phyloP scores from a whole-genome alignment of 345 rosid species.

The Salix caprea region DNA sequence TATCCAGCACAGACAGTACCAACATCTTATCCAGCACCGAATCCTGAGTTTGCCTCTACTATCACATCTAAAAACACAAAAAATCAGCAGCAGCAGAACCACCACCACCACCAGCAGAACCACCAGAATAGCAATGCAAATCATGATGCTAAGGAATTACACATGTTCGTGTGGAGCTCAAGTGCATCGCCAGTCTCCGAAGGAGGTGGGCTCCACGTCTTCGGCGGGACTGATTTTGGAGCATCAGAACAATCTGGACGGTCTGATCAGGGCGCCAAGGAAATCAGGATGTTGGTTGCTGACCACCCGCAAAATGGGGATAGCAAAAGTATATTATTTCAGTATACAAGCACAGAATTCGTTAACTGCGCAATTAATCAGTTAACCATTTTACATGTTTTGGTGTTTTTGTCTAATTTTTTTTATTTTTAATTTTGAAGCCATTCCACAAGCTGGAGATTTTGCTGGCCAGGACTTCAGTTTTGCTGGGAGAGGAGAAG shows the following conservation, averaged over 20 bases:
- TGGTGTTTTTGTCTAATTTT: neutral
- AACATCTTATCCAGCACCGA: constrained; percentile 79
- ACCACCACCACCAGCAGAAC: constrained; percentile 24
- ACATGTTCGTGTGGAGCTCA: constrained; percentile 49
- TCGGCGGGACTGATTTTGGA: constrained; percentile 56
- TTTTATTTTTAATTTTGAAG: constrained; percentile 17
- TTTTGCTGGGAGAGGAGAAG: constrained; percentile 53
- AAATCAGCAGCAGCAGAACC: constrained; percentile 16
- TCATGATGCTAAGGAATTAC: constrained; percentile 59
- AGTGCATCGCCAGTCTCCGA: constrained; percentile 36
- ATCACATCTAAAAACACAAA: constrained; percentile 27
- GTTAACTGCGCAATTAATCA: neutral
- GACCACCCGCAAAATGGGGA: constrained; percentile 78
- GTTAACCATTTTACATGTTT: neutral
- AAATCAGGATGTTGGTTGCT: constrained; percentile 81
- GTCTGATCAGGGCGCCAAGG: constrained; percentile 85
- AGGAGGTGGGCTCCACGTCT: constrained; percentile 61
- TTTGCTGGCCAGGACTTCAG: constrained; percentile 48
- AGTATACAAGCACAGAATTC: neutral
- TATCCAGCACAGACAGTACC: constrained; percentile 58
- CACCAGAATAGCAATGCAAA: constrained; percentile 41
- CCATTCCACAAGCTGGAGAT: constrained; percentile 42
- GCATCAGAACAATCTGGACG: constrained; percentile 63
- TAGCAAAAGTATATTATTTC: constrained; percentile 44
- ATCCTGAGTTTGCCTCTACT: constrained; percentile 61